Percentiles rank a stretch among this genome's conserved stretches.
Conservation (phyloP, 1,284 basidiomycete genomes). For the Cyathus pygmaeus region DNA sequence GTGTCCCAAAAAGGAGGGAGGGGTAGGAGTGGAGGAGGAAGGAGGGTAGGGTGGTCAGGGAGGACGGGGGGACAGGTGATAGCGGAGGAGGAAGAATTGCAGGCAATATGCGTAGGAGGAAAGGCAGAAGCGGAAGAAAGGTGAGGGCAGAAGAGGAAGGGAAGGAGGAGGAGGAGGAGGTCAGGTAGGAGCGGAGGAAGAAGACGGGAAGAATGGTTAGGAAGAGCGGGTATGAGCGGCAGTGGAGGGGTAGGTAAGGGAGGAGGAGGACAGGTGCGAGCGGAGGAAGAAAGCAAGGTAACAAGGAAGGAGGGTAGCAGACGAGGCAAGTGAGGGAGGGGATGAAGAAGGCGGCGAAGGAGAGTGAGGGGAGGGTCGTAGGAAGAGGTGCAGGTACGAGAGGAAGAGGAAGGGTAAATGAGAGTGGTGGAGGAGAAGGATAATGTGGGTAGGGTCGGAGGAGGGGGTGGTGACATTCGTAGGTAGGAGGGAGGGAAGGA, state of each 20-base stretch:
- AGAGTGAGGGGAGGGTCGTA: background rate
- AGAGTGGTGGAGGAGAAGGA: background rate
- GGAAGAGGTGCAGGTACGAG: background rate
- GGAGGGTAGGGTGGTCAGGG: too few relatives aligned
- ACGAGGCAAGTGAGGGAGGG: background rate
- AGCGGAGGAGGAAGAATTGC: conserved; percentile 8
- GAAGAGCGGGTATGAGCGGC: background rate
- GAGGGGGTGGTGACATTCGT: too few relatives aligned
- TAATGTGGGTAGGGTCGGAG: conserved; percentile 3
- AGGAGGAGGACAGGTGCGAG: background rate
- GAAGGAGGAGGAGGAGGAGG: background rate
- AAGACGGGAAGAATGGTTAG: background rate
- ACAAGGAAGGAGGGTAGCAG: background rate
- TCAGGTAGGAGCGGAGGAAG: background rate
- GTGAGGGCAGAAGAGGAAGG: background rate
- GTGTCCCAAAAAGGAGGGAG: too few relatives aligned
- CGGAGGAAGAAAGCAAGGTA: too few relatives aligned
- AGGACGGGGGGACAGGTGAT: too few relatives aligned
- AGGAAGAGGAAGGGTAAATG: background rate
- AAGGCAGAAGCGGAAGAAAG: background rate
- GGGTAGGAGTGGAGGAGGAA: too few relatives aligned
- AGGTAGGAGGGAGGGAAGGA: conserved; percentile 1
- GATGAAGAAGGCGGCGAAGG: background rate
- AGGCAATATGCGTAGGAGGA: background rate
- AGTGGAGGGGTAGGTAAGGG: background rate